Evolutionary conservation across 2,329 filamentous ascomycete genomes (phyloP).

Genomic region (Torrubiella hemipterigena): DNA sequence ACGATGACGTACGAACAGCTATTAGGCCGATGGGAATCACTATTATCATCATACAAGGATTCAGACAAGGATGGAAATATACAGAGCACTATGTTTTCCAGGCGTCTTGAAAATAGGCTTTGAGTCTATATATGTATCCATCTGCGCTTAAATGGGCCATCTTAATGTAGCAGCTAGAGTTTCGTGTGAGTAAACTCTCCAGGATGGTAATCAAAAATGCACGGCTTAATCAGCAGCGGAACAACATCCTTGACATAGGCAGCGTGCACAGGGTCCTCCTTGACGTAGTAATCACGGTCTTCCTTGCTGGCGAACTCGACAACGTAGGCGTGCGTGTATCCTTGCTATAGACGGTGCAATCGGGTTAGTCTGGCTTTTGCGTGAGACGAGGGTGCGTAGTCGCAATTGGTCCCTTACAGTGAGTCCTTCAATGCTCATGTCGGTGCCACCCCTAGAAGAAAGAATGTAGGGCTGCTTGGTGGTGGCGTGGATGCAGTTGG

Average conservation of each 20-base stretch:
- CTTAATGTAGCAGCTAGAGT: too few species aligned
- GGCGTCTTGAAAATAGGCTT: too few species aligned
- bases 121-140: too few species aligned
- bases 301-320: slow-evolving; percentile 50
- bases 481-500: slow-evolving; percentile 48
- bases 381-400: background rate
- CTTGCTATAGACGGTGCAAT: slow-evolving; percentile 40
- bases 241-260: slow-evolving; percentile 41
- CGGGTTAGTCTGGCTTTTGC: too few species aligned
- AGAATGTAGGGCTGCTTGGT: slow-evolving; percentile 49
- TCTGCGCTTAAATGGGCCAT: too few species aligned
- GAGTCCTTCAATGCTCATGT: slow-evolving; percentile 48
- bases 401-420: slow-evolving; percentile 29
- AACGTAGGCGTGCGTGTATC: slow-evolving; percentile 57
- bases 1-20: too few species aligned
- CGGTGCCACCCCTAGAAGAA: slow-evolving; percentile 41
- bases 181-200: slow-evolving; percentile 23
- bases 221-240: slow-evolving; percentile 34
- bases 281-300: slow-evolving; percentile 57
- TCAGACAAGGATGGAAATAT: too few species aligned
- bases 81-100: too few species aligned
- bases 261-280: slow-evolving; percentile 50
- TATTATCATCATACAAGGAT: too few species aligned
- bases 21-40: too few species aligned
- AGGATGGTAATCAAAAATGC: slow-evolving; percentile 47